These are phyloP conservation scores for Straminergon stramineum DNA, from an alignment of 225 moss, liverwort and hornwort species.

Conservation along the genomic window DNA sequence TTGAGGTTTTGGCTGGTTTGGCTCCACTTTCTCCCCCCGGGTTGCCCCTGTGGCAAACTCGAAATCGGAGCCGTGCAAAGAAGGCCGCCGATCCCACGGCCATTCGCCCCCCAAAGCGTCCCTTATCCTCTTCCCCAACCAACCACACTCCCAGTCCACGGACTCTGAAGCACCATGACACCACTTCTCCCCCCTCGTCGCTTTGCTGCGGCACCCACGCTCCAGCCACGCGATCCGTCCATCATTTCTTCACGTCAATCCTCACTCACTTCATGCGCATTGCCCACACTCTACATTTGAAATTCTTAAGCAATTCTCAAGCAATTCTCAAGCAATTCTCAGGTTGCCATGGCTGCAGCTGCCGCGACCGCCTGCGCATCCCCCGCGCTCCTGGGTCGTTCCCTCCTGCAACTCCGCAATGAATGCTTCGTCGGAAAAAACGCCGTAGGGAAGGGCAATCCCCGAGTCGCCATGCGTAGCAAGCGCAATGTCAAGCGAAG, in stretches of 20 bases:
- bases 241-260: not conserved
- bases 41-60: not conserved
- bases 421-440: not conserved
- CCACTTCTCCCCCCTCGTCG: not conserved
- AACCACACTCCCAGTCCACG: slow-evolving; percentile 19
- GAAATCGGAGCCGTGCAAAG: not conserved
- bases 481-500: not conserved
- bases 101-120: not conserved
- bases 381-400: slow-evolving; percentile 6
- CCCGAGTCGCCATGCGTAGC: slow-evolving; percentile 1
- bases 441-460: not conserved
- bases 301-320: not conserved
- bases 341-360: slow-evolving; percentile 14
- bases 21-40: no score
- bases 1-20: not conserved
- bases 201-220: not conserved
- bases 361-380: slow-evolving; percentile 7
- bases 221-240: not conserved
- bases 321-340: not conserved
- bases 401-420: slow-evolving; percentile 1
- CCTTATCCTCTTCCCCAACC: slow-evolving; percentile 25
- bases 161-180: slow-evolving; percentile 4
- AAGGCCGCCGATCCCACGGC: not conserved
- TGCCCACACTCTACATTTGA: no score
- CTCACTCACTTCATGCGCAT: not conserved